phyloP scores from a whole-genome alignment of 371 early-diverging fungal species.

The Rhizomucor miehei region DNA sequence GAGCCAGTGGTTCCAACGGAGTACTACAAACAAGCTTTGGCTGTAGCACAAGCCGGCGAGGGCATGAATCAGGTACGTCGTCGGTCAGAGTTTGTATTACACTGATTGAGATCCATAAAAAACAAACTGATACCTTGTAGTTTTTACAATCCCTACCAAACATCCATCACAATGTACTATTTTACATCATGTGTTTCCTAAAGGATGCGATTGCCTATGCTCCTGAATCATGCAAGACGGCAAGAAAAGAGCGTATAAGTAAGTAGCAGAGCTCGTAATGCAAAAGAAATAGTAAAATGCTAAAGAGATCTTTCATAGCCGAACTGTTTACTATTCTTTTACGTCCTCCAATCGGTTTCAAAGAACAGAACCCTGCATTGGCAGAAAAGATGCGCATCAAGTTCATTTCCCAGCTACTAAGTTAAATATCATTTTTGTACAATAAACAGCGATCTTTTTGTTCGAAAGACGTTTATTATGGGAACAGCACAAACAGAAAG shows the following conservation, averaged over 20 bases:
- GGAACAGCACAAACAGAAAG: constrained; percentile 2
- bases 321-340: constrained; percentile 45
- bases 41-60: constrained; percentile 47
- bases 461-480: constrained; percentile 5
- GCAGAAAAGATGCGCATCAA: constrained; percentile 31
- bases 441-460: constrained; percentile 2
- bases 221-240: constrained; percentile 26
- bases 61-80: constrained; percentile 43
- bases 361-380: constrained; percentile 43
- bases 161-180: constrained; percentile 68
- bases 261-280: constrained; percentile 10
- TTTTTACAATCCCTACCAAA: constrained; percentile 51
- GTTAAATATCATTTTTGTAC: neutral
- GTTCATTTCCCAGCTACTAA: constrained; percentile 26
- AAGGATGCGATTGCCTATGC: constrained; percentile 57
- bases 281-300: neutral
- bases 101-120: neutral
- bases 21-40: constrained; percentile 63
- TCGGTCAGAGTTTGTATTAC: neutral
- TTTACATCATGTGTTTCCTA: constrained; percentile 75
- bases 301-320: constrained; percentile 18
- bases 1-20: constrained; percentile 73
- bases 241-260: constrained; percentile 44
- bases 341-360: constrained; percentile 34
- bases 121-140: constrained; percentile 1